Conservation (phyloP, 2,329 filamentous ascomycete species). For the Hypoxylon sp. region DNA sequence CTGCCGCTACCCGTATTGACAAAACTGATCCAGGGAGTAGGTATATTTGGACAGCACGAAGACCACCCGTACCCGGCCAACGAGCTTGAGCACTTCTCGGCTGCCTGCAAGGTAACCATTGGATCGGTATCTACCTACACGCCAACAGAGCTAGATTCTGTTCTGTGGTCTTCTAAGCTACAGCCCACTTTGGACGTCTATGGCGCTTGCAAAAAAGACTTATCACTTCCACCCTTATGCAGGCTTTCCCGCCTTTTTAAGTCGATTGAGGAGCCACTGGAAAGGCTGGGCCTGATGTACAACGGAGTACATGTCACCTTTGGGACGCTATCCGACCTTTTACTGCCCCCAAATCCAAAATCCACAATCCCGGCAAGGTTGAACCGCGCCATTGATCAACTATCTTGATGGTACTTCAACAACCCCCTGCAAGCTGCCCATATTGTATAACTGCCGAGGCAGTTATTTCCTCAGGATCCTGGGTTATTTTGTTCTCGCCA, state of each 20-base stretch:
- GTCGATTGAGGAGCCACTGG: conserved; percentile 22
- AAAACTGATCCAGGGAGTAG: conserved; percentile 44
- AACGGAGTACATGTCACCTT: conserved; percentile 28
- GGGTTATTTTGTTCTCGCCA: conserved; percentile 22
- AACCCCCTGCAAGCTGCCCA: conserved; percentile 23
- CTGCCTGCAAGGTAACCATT: conserved; percentile 39
- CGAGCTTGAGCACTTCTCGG: conserved; percentile 47
- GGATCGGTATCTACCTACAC: conserved; percentile 40
- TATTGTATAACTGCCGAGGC: conserved; percentile 28
- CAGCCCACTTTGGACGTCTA: conserved; percentile 34
- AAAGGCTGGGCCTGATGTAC: conserved; percentile 30
- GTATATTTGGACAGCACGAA: conserved; percentile 51
- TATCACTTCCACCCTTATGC: conserved; percentile 34
- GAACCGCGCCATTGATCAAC: conserved; percentile 32
- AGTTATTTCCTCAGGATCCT: conserved; percentile 14
- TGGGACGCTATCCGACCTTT: conserved; percentile 38
- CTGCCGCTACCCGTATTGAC: conserved; percentile 25
- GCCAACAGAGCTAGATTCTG: conserved; percentile 34
- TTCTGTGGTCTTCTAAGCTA: conserved; percentile 33
- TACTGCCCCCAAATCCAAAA: conserved; percentile 38
- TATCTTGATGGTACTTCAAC: conserved; percentile 15
- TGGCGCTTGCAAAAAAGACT: conserved; percentile 38
- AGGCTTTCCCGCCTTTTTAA: conserved; percentile 34
- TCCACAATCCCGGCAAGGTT: conserved; percentile 30
- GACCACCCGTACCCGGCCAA: conserved; percentile 47